Evolutionary conservation across 2,329 filamentous ascomycete genomes (phyloP).

Genomic region (Tolypocladium tundrense): DNA sequence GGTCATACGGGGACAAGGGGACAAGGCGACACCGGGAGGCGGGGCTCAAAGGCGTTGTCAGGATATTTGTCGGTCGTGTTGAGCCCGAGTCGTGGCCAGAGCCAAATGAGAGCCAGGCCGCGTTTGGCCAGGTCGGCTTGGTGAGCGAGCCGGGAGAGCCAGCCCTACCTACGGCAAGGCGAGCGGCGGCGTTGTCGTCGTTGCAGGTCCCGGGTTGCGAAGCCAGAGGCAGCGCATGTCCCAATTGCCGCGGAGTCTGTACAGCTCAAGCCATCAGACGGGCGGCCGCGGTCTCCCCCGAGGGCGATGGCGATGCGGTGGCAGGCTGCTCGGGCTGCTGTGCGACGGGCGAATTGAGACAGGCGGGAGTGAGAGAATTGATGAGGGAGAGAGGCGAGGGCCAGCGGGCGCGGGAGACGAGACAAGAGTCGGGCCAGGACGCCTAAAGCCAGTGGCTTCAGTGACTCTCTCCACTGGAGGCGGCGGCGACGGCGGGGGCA

Average conservation of each 20-base stretch:
- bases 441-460: not conserved
- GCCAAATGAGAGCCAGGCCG: not conserved
- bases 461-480: not conserved
- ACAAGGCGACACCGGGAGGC: not conserved
- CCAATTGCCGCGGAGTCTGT: conserved; percentile 26
- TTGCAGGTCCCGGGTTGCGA: conserved; percentile 19
- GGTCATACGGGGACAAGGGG: conserved; percentile 4
- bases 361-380: not conserved
- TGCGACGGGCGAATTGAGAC: not conserved
- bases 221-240: conserved; percentile 25
- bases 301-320: conserved; percentile 2
- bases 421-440: too few relatives aligned
- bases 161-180: conserved; percentile 1
- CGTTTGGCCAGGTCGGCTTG: not conserved
- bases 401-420: not conserved
- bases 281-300: conserved; percentile 11
- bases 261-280: conserved; percentile 24
- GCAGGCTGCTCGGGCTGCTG: not conserved
- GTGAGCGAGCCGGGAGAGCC: not conserved
- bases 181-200: conserved; percentile 3
- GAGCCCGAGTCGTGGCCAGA: not conserved
- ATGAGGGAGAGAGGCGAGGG: not conserved
- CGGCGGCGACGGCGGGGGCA: not conserved
- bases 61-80: not conserved
- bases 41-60: not conserved